Conservation (phyloP, 2,329 filamentous ascomycete genomes). For the Neoarthrinium moseri region DNA sequence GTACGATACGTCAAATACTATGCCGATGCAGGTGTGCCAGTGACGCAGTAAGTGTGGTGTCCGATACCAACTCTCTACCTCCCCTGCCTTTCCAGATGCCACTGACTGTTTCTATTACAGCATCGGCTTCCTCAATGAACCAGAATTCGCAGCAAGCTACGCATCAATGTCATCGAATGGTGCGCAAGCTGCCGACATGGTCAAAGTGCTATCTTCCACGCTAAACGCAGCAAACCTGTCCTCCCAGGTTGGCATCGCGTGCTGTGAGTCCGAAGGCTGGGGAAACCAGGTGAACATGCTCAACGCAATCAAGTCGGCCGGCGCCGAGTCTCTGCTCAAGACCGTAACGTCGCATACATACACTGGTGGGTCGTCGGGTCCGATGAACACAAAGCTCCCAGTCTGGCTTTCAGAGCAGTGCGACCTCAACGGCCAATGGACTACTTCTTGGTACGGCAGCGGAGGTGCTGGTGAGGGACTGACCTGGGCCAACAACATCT, state of each 20-base stretch:
- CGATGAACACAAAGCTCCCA: background rate
- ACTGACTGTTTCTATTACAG: too few relatives aligned
- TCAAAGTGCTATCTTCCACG: slow-evolving; percentile 44
- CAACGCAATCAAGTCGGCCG: slow-evolving; percentile 14
- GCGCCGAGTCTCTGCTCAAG: slow-evolving; percentile 33
- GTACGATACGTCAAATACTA: slow-evolving; percentile 39
- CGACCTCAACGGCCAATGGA: too few relatives aligned
- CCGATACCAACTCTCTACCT: too few relatives aligned
- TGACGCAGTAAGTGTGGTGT: too few relatives aligned
- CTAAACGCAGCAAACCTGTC: slow-evolving; percentile 27
- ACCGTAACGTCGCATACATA: slow-evolving; percentile 41
- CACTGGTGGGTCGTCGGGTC: background rate
- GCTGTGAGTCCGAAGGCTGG: slow-evolving; percentile 40
- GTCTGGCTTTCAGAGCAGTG: too few relatives aligned
- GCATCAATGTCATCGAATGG: slow-evolving; percentile 46
- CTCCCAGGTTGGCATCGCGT: slow-evolving; percentile 29
- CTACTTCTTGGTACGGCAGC: background rate
- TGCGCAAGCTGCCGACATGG: slow-evolving; percentile 49
- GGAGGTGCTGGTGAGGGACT: too few relatives aligned
- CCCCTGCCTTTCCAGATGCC: too few relatives aligned
- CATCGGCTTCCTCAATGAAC: slow-evolving; percentile 27
- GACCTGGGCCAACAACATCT: background rate
- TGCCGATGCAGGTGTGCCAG: slow-evolving; percentile 32
- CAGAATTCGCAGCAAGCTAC: slow-evolving; percentile 29
- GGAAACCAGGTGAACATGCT: slow-evolving; percentile 11